phyloP scores from a whole-genome alignment of 2,329 filamentous ascomycete genomes.

The Aspergillus jensenii region DNA sequence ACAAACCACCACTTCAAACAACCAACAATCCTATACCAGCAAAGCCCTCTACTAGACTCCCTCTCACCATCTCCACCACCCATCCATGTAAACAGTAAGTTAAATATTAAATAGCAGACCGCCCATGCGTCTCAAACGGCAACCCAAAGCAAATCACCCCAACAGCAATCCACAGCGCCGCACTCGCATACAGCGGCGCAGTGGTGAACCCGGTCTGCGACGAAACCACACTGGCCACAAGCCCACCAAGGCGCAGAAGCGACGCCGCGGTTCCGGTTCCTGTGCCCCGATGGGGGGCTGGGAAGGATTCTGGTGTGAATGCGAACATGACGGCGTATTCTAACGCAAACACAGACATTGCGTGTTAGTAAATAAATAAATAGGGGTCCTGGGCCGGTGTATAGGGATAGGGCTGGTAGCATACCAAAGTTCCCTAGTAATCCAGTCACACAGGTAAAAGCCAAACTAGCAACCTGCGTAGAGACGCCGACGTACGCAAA shows the following conservation, averaged over 20 bases:
- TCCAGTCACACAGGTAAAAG: conserved; percentile 43
- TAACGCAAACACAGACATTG: conserved; percentile 1
- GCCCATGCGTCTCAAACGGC: conserved; percentile 47
- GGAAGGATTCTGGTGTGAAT: conserved; percentile 30
- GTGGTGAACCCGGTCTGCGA: conserved; percentile 45
- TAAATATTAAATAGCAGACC: conserved; percentile 19
- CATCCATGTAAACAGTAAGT: background rate
- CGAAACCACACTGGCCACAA: conserved; percentile 45
- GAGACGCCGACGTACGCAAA: conserved; percentile 47
- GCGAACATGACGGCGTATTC: conserved; percentile 34
- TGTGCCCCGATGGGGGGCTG: conserved; percentile 27
- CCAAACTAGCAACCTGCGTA: conserved; percentile 34
- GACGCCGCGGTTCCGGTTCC: conserved; percentile 35
- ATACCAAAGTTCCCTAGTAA: conserved; percentile 44
- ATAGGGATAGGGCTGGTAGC: background rate
- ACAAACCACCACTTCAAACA: background rate
- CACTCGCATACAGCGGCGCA: conserved; percentile 48
- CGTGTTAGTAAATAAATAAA: background rate
- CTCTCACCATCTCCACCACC: background rate
- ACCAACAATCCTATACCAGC: background rate
- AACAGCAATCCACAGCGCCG: conserved; percentile 46
- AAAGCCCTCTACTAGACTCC: too few species aligned
- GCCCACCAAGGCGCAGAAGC: conserved; percentile 29
- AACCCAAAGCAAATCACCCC: conserved; percentile 44
- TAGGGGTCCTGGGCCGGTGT: too few species aligned